These are phyloP conservation scores for Xerocomus spinulosus DNA, from an alignment of 768 basidiomycete species.

Conservation along the genomic window DNA sequence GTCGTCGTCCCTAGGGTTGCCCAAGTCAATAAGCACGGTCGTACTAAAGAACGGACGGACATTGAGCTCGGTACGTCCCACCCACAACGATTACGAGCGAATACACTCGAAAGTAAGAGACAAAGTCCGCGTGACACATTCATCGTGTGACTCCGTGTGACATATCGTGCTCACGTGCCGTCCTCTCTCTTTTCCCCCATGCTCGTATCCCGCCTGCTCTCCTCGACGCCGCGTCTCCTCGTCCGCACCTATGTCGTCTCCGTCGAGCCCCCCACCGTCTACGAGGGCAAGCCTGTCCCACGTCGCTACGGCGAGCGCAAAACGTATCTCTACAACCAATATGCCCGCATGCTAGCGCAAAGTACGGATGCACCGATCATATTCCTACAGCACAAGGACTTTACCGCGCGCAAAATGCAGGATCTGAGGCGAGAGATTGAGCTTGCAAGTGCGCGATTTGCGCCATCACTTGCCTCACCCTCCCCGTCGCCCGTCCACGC, in stretches of 20 bases:
- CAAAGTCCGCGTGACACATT: conserved; percentile 23
- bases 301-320: conserved; percentile 79
- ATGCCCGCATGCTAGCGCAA: conserved; percentile 63
- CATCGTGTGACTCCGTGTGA: conserved; percentile 24
- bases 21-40: conserved; percentile 24
- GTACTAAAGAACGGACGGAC: conserved; percentile 24
- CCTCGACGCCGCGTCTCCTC: conserved; percentile 11
- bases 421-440: conserved; percentile 66
- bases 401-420: conserved; percentile 62
- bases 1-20: conserved; percentile 61
- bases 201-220: conserved; percentile 6
- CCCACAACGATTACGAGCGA: conserved; percentile 17
- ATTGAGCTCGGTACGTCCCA: conserved; percentile 23
- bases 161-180: conserved; percentile 4
- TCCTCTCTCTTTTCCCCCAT: not conserved
- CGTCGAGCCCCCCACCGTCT: conserved; percentile 45
- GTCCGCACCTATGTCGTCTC: conserved; percentile 55
- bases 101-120: conserved; percentile 19
- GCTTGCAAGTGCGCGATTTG: conserved; percentile 44
- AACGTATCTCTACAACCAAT: conserved; percentile 74
- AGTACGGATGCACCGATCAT: conserved; percentile 60
- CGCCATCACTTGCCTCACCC: conserved; percentile 27
- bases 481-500: conserved; percentile 32
- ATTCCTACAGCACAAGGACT: conserved; percentile 74
- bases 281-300: conserved; percentile 50